Evolutionary conservation across 202 grass and related monocot species (phyloP), one percentile per base, ranked within the genome.

Genomic region (Schoenoplectus tabernaemontani): DNA sequence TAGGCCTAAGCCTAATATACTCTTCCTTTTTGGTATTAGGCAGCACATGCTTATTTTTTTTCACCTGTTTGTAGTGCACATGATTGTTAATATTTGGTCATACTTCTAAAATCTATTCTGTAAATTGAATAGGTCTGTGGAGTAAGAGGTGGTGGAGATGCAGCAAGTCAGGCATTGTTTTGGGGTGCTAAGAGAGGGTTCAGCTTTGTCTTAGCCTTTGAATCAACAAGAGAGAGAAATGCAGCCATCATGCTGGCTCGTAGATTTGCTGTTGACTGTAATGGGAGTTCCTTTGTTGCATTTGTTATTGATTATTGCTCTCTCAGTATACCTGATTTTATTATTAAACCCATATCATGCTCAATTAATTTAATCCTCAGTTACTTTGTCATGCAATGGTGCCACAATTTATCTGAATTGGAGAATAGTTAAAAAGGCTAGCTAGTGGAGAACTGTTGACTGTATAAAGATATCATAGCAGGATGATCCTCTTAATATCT

Each of bases 181-280:
- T 97, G 95, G 95, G 91, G 81, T 78, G 89, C 87, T 5, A 87
- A 80, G 30, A 87, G 80, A 73, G 95, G 85, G 7, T 77, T 94
- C 68, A 86, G 83, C 78, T 89, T 92, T 62, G 86, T 91, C 46
- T 44, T 97, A 68, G 95, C 84, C 41, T 94, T 97, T 9, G 87
- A 97, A 75, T 92, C 89, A 19, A 59, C 66, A 59, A 94, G 95
- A 80, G 89, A 97, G 61, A 90, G 95, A 22, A 97, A 97, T 82
- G 85, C 87, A 0, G 91, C 91, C 0, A 88, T 97, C 83, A 92
- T 90, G 86, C 91, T 97, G 2, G 87, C 86, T 19, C 87, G 95
- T 60, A 92, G 89, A 89, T 97, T 92, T 5, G 95, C 95, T 5
- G 83, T 87, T 17, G 91, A 93, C 22, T 97, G 95, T 84, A 97